A percentile compares a stretch with the other conserved stretches of the same genome.
phyloP scores from a whole-genome alignment of 2,329 filamentous ascomycete species.

The Fusarium albosuccineum region DNA sequence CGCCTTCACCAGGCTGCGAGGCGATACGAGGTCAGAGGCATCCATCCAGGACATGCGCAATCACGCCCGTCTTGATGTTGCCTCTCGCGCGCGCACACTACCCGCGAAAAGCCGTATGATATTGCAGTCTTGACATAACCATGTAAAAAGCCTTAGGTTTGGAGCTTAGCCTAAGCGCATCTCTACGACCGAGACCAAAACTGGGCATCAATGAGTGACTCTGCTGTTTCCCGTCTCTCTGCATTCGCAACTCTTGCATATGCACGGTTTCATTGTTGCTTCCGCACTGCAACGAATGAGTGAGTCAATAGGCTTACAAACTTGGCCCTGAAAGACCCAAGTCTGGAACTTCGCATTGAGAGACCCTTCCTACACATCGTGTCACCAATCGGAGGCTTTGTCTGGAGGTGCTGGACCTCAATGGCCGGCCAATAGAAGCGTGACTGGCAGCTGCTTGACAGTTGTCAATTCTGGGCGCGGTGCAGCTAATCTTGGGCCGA shows the following conservation, averaged over 20 bases:
- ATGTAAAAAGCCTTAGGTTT: too few relatives aligned
- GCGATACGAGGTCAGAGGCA: conserved; percentile 32
- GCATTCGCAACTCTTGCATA: too few relatives aligned
- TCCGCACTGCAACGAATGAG: too few relatives aligned
- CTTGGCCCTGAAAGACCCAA: too few relatives aligned
- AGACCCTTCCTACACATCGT: conserved; percentile 12
- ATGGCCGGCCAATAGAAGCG: conserved; percentile 27
- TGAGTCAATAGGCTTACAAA: too few relatives aligned
- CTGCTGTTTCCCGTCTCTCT: too few relatives aligned
- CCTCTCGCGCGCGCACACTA: conserved; percentile 41
- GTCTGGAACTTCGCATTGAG: not conserved
- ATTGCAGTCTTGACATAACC: too few relatives aligned
- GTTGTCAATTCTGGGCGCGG: conserved; percentile 36
- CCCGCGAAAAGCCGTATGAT: too few relatives aligned
- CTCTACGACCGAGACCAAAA: too few relatives aligned
- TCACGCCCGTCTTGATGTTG: conserved; percentile 13
- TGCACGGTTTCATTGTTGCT: too few relatives aligned
- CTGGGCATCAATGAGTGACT: too few relatives aligned
- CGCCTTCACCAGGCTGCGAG: conserved; percentile 26
- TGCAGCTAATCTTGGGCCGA: conserved; percentile 22
- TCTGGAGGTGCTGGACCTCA: conserved; percentile 8
- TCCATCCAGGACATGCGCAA: conserved; percentile 16
- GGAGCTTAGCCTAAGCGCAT: too few relatives aligned
- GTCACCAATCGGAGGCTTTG: conserved; percentile 30
- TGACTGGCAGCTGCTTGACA: conserved; percentile 30